Evolutionary conservation across 1,139 yeast genomes (phyloP).

Genomic region (Debaryomyces psychrophilus): DNA sequence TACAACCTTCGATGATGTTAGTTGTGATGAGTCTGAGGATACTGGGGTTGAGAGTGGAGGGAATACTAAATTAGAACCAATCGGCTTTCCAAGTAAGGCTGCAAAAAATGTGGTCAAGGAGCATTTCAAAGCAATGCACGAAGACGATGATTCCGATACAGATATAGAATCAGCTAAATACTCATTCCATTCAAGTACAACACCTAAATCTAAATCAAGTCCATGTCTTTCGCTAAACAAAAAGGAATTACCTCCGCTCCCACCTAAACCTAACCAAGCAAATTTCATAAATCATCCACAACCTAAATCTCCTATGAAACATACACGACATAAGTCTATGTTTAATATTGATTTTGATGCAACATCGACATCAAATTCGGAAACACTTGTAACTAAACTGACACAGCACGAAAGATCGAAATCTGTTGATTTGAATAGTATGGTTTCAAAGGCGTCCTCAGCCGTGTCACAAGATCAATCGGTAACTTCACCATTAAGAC

Average conservation of each 20-base stretch:
- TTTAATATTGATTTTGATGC: constrained; percentile 38
- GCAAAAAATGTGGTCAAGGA: constrained; percentile 34
- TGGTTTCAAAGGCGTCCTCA: neutral
- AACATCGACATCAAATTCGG: neutral
- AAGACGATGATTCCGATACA: constrained; percentile 35
- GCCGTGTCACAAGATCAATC: neutral
- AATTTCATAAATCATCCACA: constrained; percentile 4
- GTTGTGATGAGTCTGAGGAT: constrained; percentile 22
- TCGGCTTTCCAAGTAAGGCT: constrained; percentile 39
- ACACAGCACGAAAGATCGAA: constrained; percentile 17
- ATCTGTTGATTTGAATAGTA: constrained; percentile 15
- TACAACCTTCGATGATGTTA: constrained; percentile 33
- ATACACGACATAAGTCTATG: constrained; percentile 45
- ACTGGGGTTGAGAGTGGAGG: constrained; percentile 3
- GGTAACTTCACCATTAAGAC: neutral
- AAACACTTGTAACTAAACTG: neutral
- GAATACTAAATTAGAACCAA: constrained; percentile 30
- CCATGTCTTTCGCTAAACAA: constrained; percentile 20
- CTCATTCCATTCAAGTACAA: constrained; percentile 15
- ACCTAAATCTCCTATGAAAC: constrained; percentile 35
- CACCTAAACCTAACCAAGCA: constrained; percentile 10
- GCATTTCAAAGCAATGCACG: constrained; percentile 30
- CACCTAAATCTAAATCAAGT: constrained; percentile 27
- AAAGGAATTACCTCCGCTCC: constrained; percentile 21
- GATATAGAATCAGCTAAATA: constrained; percentile 27